These are phyloP conservation scores for Plasmodium cynomolgi DNA, from an alignment of 169 alveolate genomes.

Conservation along the genomic window DNA sequence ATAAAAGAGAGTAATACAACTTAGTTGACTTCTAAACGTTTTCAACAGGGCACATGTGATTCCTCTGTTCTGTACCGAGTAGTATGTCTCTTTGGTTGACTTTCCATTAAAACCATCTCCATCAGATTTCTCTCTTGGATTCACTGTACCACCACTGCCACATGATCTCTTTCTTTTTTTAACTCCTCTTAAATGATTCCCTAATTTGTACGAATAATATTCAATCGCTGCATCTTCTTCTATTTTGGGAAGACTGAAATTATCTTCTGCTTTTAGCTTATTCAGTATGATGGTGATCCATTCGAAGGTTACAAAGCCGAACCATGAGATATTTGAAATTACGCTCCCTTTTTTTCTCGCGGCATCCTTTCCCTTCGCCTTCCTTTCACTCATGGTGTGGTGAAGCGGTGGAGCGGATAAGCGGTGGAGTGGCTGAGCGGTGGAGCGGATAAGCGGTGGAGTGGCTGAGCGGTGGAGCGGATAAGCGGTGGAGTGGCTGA, in stretches of 20 bases:
- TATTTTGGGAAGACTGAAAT: slow-evolving; percentile 31
- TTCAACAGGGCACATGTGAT: not conserved
- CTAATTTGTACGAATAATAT: not conserved
- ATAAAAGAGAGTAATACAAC: not conserved
- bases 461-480: not conserved
- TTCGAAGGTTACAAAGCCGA: slow-evolving; percentile 27
- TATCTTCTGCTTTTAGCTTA: not conserved
- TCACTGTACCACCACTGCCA: not conserved
- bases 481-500: not conserved
- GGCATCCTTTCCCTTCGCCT: not conserved
- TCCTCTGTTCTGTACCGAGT: not conserved
- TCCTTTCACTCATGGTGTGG: not conserved
- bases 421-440: not conserved
- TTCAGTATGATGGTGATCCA: slow-evolving; percentile 41
- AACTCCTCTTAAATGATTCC: not conserved
- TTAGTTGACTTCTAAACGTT: not conserved
- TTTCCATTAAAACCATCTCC: not conserved
- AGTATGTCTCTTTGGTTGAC: not conserved
- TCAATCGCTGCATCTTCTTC: slow-evolving; percentile 3
- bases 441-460: no score
- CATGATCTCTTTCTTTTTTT: not conserved
- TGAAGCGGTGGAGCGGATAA: no score
- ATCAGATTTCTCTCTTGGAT: not conserved
- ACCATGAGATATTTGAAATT: not conserved
- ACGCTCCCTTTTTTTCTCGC: not conserved